Evolutionary conservation across 2,329 filamentous ascomycete genomes (phyloP).

Genomic region (Aureobasidium sp.): DNA sequence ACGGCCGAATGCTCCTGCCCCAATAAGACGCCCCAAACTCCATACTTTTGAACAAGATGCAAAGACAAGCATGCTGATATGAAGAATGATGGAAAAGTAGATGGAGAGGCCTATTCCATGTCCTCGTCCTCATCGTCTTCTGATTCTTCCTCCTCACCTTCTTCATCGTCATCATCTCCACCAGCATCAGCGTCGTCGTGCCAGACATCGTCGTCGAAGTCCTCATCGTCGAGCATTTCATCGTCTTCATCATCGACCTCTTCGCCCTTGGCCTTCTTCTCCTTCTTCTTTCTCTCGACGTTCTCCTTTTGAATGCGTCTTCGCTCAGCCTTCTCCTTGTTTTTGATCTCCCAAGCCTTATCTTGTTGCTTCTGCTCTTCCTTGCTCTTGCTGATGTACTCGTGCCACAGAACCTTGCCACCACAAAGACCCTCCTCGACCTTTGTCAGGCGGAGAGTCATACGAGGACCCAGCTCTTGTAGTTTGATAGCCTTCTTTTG

Average conservation of each 20-base stretch:
- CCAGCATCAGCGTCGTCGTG: constrained; percentile 47
- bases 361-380: constrained; percentile 74
- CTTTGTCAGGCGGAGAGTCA: constrained; percentile 85
- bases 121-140: constrained; percentile 18
- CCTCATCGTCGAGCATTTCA: constrained; percentile 35
- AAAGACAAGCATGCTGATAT: constrained; percentile 6
- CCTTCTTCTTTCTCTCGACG: constrained; percentile 74
- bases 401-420: constrained; percentile 95
- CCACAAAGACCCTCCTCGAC: constrained; percentile 89
- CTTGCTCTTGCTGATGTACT: constrained; percentile 79
- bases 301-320: constrained; percentile 82
- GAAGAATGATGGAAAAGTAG: neutral
- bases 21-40: constrained; percentile 5
- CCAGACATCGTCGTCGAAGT: constrained; percentile 43
- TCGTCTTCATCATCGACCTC: constrained; percentile 34
- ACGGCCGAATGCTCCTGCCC: neutral
- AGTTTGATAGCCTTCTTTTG: constrained; percentile 87
- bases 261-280: constrained; percentile 42
- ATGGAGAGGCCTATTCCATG: constrained; percentile 3
- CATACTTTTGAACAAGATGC: constrained; percentile 9
- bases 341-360: constrained; percentile 69
- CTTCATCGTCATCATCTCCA: constrained; percentile 37
- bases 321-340: constrained; percentile 73
- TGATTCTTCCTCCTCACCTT: constrained; percentile 24
- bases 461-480: constrained; percentile 82